Evolutionary conservation across 2,329 filamentous ascomycete species (phyloP).

Genomic region (Botrytis squamosa): DNA sequence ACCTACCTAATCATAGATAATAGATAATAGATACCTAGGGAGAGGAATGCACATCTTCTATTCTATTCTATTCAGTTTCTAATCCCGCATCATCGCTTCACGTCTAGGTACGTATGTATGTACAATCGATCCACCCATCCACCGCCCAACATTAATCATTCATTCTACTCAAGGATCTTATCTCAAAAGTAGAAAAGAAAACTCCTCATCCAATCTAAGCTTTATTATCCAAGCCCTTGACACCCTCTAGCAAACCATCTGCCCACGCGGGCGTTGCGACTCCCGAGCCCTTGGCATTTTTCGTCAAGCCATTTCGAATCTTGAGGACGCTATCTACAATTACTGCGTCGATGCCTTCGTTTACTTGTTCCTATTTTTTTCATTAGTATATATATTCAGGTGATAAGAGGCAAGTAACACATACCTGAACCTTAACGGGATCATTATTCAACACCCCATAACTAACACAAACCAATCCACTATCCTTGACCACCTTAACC

Average conservation of each 20-base stretch:
- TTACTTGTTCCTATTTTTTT: slow-evolving; percentile 62
- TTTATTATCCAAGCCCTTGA: background rate
- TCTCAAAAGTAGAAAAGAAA: background rate
- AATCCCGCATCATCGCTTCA: background rate
- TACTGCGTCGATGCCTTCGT: slow-evolving; percentile 94
- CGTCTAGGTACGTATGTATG: background rate
- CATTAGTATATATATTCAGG: slow-evolving; percentile 9
- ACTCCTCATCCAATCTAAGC: background rate
- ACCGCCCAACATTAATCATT: background rate
- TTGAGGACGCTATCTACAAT: slow-evolving; percentile 95
- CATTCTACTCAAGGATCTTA: background rate
- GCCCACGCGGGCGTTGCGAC: slow-evolving; percentile 8
- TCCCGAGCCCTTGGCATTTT: slow-evolving; percentile 30
- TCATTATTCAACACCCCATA: slow-evolving; percentile 94
- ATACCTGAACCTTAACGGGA: slow-evolving; percentile 77
- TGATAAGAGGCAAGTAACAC: slow-evolving; percentile 34
- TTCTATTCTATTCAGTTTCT: background rate
- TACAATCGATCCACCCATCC: background rate
- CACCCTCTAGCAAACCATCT: slow-evolving; percentile 1
- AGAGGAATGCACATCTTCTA: background rate
- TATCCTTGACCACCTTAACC: slow-evolving; percentile 91
- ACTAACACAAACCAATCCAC: slow-evolving; percentile 87
- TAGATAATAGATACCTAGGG: background rate
- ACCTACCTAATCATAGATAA: background rate
- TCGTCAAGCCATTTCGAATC: slow-evolving; percentile 77